A percentile compares a stretch with the other conserved stretches of the same genome.
Evolutionary conservation across 257 asterid genomes (phyloP).

Genomic region (Solanum arcanum): DNA sequence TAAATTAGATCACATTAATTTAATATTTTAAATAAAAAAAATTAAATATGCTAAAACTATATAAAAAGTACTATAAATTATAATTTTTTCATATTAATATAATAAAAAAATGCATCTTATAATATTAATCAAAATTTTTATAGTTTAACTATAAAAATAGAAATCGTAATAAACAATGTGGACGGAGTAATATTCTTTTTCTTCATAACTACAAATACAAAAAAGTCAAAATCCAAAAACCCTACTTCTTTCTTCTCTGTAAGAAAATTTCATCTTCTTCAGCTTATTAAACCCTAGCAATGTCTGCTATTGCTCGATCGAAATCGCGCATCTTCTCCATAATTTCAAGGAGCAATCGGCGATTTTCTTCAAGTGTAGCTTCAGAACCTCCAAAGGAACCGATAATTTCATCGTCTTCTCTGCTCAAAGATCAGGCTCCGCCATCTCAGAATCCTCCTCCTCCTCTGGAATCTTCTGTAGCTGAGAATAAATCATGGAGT

Average conservation of each 20-base stretch:
- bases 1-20: too few species aligned
- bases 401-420: slow-evolving; percentile 33
- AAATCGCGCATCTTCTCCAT: slow-evolving; percentile 31
- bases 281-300: slow-evolving; percentile 6
- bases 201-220: not conserved
- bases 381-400: slow-evolving; percentile 37
- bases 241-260: not conserved
- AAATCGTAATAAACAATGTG: too few species aligned
- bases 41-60: too few species aligned
- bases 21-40: too few species aligned
- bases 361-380: slow-evolving; percentile 18
- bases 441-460: slow-evolving; percentile 25
- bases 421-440: slow-evolving; percentile 44
- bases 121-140: too few species aligned
- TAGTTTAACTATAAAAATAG: too few species aligned
- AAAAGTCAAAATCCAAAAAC: not conserved
- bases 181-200: too few species aligned
- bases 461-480: slow-evolving; percentile 22
- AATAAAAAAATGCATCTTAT: too few species aligned
- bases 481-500: slow-evolving; percentile 39
- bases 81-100: too few species aligned
- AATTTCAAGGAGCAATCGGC: slow-evolving; percentile 22
- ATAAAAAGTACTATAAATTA: too few species aligned
- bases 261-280: not conserved
- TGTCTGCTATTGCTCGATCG: slow-evolving; percentile 37